Conservation (phyloP, 2,329 filamentous ascomycete species). For the Neurospora crassa region DNA sequence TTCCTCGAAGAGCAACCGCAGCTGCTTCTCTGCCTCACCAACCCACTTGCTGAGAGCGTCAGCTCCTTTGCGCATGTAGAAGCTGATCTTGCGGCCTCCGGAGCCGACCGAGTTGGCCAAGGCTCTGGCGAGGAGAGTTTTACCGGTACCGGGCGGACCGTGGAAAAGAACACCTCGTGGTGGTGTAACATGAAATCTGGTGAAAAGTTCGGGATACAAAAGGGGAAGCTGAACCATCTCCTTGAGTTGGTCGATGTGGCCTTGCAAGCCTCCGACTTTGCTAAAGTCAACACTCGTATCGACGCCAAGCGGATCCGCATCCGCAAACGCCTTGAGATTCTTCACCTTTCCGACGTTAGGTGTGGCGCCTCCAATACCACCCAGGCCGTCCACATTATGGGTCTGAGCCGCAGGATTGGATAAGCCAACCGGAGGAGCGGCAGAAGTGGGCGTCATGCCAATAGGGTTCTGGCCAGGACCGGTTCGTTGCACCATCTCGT, state of each 20-base stretch:
- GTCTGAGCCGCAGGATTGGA: conserved; percentile 20
- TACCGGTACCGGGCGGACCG: conserved; percentile 93
- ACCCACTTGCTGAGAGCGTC: conserved; percentile 99
- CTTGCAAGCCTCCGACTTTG: conserved; percentile 83
- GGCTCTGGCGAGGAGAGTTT: conserved; percentile 89
- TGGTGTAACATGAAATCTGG: conserved; percentile 83
- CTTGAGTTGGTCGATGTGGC: conserved; percentile 93
- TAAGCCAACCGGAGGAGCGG: conserved; percentile 34
- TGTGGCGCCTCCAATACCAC: conserved; percentile 34
- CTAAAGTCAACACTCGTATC: conserved; percentile 90
- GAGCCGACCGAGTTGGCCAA: conserved; percentile 84
- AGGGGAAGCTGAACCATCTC: conserved; percentile 96
- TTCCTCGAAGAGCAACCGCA: conserved; percentile 89
- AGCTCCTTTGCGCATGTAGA: conserved; percentile 98
- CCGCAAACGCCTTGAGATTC: conserved; percentile 81
- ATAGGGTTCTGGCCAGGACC: conserved; percentile 45
- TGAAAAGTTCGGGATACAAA: conserved; percentile 89
- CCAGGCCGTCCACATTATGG: conserved; percentile 13
- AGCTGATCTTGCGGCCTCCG: conserved; percentile 89
- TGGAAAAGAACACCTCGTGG: conserved; percentile 94
- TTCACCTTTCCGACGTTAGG: conserved; percentile 90
- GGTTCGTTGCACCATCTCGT: conserved; percentile 65
- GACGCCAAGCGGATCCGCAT: conserved; percentile 89
- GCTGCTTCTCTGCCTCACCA: conserved; percentile 90
- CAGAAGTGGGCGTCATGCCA: conserved; percentile 48